A percentile compares a stretch with the other conserved stretches of the same genome.
phyloP scores from a whole-genome alignment of 169 alveolate species.

The Cytauxzoon felis region DNA sequence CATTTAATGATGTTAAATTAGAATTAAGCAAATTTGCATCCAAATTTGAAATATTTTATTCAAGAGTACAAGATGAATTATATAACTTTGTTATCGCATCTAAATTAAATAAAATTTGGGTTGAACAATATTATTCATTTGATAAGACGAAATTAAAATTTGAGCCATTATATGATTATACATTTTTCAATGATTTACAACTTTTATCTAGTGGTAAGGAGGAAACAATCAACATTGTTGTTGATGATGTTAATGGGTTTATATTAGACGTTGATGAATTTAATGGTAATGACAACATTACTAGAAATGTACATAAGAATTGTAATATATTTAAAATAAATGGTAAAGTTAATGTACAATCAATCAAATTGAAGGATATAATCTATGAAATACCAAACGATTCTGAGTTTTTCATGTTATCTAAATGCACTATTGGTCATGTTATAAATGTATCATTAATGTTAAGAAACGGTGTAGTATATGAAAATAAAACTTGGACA shows the following conservation, averaged over 20 bases:
- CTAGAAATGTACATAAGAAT: background rate
- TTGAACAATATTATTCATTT: slow-evolving; percentile 25
- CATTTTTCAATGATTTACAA: slow-evolving; percentile 5
- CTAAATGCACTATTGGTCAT: background rate
- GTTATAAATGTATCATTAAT: slow-evolving; percentile 4
- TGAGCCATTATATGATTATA: slow-evolving; percentile 1
- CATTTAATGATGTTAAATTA: slow-evolving; percentile 10
- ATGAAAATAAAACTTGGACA: slow-evolving; percentile 1
- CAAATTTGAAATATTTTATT: slow-evolving; percentile 29
- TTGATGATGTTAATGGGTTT: background rate
- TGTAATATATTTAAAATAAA: background rate
- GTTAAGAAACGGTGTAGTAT: background rate
- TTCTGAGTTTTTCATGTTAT: slow-evolving; percentile 4
- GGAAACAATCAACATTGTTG: background rate
- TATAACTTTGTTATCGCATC: slow-evolving; percentile 10
- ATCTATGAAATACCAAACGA: slow-evolving; percentile 1
- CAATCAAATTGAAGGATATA: background rate
- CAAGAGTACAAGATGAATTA: background rate
- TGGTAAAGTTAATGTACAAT: background rate
- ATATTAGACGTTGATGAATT: slow-evolving; percentile 2
- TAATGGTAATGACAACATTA: background rate
- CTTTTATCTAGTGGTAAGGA: background rate
- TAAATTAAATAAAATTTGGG: slow-evolving; percentile 3
- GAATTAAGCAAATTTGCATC: slow-evolving; percentile 4
- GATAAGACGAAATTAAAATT: background rate